Evolutionary conservation across 345 rosid genomes (phyloP).

Genomic region (Salix udensis): DNA sequence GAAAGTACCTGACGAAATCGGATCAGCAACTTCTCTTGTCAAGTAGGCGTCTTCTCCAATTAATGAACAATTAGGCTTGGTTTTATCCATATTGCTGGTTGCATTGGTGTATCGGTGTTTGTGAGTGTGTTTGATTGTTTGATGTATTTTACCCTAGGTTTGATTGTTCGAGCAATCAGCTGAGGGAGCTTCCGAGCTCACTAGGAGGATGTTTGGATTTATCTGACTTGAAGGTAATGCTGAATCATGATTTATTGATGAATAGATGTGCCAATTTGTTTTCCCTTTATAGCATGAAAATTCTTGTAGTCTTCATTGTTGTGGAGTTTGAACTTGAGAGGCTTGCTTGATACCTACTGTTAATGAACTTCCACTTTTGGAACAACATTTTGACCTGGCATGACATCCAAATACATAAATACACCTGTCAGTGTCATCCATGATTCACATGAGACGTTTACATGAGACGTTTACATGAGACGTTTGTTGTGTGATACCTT

Average conservation of each 20-base stretch:
- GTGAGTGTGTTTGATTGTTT: neutral
- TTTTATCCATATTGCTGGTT: neutral
- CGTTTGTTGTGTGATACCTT: constrained; percentile 10
- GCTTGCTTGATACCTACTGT: neutral
- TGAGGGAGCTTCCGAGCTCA: constrained; percentile 69
- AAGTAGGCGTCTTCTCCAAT: constrained; percentile 46
- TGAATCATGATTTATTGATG: constrained; percentile 9
- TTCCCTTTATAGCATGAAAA: neutral
- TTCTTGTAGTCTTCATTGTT: neutral
- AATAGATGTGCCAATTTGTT: neutral
- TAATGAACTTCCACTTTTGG: neutral
- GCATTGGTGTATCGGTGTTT: neutral
- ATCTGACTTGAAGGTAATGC: constrained; percentile 77
- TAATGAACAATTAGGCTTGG: neutral
- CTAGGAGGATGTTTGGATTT: constrained; percentile 71
- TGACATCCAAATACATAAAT: neutral
- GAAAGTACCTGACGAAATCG: constrained; percentile 72
- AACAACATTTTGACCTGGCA: neutral
- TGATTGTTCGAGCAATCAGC: constrained; percentile 78
- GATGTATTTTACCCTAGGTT: constrained; percentile 43
- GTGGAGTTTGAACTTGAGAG: neutral
- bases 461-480: neutral
- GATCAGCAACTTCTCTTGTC: constrained; percentile 74
- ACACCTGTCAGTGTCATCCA: neutral
- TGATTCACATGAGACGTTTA: neutral